Evolutionary conservation across 345 rosid genomes (phyloP), one percentile per base, ranked within the genome.

Genomic region (Salix brachista): DNA sequence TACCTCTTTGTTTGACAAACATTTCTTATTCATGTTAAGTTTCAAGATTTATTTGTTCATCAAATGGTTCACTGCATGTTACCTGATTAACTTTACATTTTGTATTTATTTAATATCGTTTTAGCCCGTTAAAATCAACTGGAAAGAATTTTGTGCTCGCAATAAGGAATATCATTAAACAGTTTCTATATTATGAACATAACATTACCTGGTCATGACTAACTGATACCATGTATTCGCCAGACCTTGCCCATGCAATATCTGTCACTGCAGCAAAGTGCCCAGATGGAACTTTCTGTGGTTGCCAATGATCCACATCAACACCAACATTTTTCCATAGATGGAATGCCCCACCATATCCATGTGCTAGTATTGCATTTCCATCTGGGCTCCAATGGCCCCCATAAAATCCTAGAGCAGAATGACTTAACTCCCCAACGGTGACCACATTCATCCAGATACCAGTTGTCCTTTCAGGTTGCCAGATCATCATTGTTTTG

Each of bases 401-500:
- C 73, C 99, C 99, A 74, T 92, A 96, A 87, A 93, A 96, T 50
- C 99, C 99, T 77, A 96, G 80, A 83, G 97, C 98, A 84, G 96
- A 96, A 80, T 96, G 96, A 80, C 97, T 90, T 76, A 96, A 76
- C 84, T 96, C 99, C 74, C 99, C 99, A 73, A 93, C 99, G 42
- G 91, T 89, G 79, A 93, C 98, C 83, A 92, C 94, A 79, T 96
- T 93, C 92, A 96, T 91, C 99, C 99, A 96, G 80, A 93, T 85
- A 75, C 98, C 97, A 17, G 86, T 86, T 52, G 85, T 93, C 83
- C 79, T 92, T 86, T 93, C 96, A 28, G 99, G 98, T 79, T 91
- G 84, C 98, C 99, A 96, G 71, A 96, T 92, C 98, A 96, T 96
- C 99, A 96, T 96, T 13, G 97, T 90, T 87, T 93, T 93, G 85